phyloP scores from a whole-genome alignment of 345 rosid genomes.

The Bruguiera parviflora region DNA sequence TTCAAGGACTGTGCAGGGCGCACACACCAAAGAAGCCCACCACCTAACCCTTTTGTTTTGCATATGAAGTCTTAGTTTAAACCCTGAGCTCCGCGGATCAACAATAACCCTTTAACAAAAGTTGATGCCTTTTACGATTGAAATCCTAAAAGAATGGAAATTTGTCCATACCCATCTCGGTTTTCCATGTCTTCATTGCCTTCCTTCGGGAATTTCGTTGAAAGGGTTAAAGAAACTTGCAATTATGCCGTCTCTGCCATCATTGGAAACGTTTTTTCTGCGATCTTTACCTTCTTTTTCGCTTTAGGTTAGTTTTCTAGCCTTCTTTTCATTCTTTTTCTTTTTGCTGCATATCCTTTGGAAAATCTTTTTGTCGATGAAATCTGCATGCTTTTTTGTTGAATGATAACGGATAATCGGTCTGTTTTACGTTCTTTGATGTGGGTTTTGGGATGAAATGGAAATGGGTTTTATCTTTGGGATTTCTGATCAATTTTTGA shows the following conservation, averaged over 20 bases:
- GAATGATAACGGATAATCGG: slow-evolving; percentile 14
- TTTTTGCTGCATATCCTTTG: neutral
- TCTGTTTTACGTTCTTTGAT: slow-evolving; percentile 11
- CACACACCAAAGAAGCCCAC: slow-evolving; percentile 6
- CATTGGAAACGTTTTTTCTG: slow-evolving; percentile 80
- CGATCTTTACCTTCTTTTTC: slow-evolving; percentile 94
- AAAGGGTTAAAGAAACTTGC: slow-evolving; percentile 58
- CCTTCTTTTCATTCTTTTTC: neutral
- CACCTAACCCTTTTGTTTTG: neutral
- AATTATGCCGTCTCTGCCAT: slow-evolving; percentile 69
- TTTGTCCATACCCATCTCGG: slow-evolving; percentile 54
- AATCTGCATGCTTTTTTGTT: neutral
- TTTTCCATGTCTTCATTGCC: slow-evolving; percentile 39
- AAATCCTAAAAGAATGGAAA: slow-evolving; percentile 41
- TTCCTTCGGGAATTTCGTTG: slow-evolving; percentile 47
- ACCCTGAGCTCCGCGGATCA: slow-evolving; percentile 24
- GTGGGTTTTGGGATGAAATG: slow-evolving; percentile 6
- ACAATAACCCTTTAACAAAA: neutral
- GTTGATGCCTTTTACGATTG: neutral
- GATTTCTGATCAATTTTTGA: neutral
- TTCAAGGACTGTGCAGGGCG: slow-evolving; percentile 34
- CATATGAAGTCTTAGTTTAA: slow-evolving; percentile 19
- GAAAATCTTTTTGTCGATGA: neutral
- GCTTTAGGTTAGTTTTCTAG: slow-evolving; percentile 64
- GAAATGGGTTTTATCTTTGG: slow-evolving; percentile 7